Conservation (phyloP, 176 grass and related monocot genomes). For the Lolium rigidum region DNA sequence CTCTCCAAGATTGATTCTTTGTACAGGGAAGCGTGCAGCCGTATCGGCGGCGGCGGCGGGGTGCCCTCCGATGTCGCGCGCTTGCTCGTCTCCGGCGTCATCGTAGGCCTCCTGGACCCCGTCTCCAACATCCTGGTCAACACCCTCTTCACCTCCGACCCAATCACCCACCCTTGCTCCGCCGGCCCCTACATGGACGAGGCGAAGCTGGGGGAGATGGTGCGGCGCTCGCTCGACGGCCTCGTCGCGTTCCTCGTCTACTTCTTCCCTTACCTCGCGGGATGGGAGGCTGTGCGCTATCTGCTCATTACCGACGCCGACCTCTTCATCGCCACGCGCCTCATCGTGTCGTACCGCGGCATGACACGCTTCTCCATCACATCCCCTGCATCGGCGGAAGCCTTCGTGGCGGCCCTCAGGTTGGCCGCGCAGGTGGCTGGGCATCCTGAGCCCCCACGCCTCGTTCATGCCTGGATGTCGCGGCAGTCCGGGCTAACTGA, state of each 20-base stretch:
- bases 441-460: not conserved
- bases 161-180: no score
- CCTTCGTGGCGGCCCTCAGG: not conserved
- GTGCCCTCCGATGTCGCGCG: no score
- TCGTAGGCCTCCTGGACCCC: not conserved
- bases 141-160: no score
- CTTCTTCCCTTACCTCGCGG: slow-evolving; percentile 42
- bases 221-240: not conserved
- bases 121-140: no score
- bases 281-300: slow-evolving; percentile 8
- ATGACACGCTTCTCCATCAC: not conserved
- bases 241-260: slow-evolving; percentile 32
- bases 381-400: not conserved
- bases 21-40: no score
- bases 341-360: slow-evolving; percentile 28
- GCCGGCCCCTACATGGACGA: no score
- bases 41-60: no score
- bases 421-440: slow-evolving; percentile 7
- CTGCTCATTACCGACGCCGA: no score
- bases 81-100: not conserved
- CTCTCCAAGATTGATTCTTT: no score
- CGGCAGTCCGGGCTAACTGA: not conserved
- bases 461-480: slow-evolving; percentile 6
- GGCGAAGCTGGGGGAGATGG: not conserved
- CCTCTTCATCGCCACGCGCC: no score